These are phyloP conservation scores for Penicillium sp. DNA, from an alignment of 2,329 filamentous ascomycete genomes.

Conservation along the genomic window DNA sequence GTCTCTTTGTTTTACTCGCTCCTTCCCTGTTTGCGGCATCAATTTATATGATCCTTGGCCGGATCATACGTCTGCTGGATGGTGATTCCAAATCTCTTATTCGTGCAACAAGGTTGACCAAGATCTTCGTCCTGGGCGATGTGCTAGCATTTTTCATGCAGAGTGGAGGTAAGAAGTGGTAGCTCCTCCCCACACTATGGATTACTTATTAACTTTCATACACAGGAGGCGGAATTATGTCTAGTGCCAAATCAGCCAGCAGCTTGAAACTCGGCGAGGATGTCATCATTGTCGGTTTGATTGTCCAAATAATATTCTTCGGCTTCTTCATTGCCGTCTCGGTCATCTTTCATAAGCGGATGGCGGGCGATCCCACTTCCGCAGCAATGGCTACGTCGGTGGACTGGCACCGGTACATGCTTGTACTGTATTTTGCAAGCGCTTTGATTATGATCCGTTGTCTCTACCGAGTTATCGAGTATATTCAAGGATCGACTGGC, in stretches of 20 bases:
- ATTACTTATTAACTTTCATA: background rate
- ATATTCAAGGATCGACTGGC: slow-evolving; percentile 18
- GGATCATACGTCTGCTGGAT: no score
- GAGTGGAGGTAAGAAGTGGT: slow-evolving; percentile 13
- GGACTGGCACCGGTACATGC: slow-evolving; percentile 7
- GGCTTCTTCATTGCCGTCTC: slow-evolving; percentile 55
- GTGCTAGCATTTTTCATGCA: background rate
- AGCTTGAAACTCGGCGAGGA: slow-evolving; percentile 16
- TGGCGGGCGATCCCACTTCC: slow-evolving; percentile 23
- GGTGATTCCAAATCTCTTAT: no score
- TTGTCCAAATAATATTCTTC: slow-evolving; percentile 60
- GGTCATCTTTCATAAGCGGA: slow-evolving; percentile 51
- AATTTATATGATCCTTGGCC: no score
- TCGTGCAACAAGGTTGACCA: no score
- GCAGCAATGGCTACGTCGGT: background rate
- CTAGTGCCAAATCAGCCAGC: slow-evolving; percentile 7
- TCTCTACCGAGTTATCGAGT: slow-evolving; percentile 35
- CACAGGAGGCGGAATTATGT: slow-evolving; percentile 2
- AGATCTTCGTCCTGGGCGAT: background rate
- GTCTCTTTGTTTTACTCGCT: no score
- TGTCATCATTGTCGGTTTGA: slow-evolving; percentile 57
- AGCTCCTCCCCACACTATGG: no score
- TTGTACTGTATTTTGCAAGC: slow-evolving; percentile 26
- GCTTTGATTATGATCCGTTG: slow-evolving; percentile 32
- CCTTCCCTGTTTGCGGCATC: no score